phyloP scores from a whole-genome alignment of 805 yeast species.

The Hemisphaericaspora nanyangensis region DNA sequence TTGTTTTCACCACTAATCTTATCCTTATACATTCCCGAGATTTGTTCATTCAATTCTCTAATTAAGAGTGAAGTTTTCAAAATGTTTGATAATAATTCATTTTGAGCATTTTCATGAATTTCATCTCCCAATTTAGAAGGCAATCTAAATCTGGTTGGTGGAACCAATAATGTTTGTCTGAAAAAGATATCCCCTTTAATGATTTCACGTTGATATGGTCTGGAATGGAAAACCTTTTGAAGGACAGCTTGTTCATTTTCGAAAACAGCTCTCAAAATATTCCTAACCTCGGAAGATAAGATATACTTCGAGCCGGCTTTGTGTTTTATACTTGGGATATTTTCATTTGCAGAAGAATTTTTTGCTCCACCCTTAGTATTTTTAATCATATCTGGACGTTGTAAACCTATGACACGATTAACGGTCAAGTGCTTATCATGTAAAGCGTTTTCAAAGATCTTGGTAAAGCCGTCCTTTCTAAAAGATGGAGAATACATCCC shows the following conservation, averaged over 20 bases:
- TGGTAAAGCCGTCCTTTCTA: conserved; percentile 92
- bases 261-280: conserved; percentile 72
- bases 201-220: conserved; percentile 53
- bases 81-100: conserved; percentile 78
- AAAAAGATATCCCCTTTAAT: conserved; percentile 81
- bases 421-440: conserved; percentile 75
- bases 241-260: conserved; percentile 65
- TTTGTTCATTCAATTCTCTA: conserved; percentile 85
- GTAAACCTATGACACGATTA: conserved; percentile 78
- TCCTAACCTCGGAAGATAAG: conserved; percentile 81
- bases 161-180: conserved; percentile 83
- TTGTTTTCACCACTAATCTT: conserved; percentile 58
- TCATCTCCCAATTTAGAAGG: conserved; percentile 98
- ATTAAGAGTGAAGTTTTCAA: conserved; percentile 77
- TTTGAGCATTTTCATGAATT: conserved; percentile 90
- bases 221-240: conserved; percentile 73
- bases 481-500: conserved; percentile 91
- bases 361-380: conserved; percentile 15
- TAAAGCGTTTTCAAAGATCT: conserved; percentile 85
- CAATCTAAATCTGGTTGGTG: conserved; percentile 93
- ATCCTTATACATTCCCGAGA: conserved; percentile 48
- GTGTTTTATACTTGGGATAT: conserved; percentile 51
- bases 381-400: conserved; percentile 68
- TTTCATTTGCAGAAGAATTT: conserved; percentile 13
- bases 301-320: conserved; percentile 75